Evolutionary conservation across 345 rosid species (phyloP).

Genomic region (Eucalyptus paniculata): DNA sequence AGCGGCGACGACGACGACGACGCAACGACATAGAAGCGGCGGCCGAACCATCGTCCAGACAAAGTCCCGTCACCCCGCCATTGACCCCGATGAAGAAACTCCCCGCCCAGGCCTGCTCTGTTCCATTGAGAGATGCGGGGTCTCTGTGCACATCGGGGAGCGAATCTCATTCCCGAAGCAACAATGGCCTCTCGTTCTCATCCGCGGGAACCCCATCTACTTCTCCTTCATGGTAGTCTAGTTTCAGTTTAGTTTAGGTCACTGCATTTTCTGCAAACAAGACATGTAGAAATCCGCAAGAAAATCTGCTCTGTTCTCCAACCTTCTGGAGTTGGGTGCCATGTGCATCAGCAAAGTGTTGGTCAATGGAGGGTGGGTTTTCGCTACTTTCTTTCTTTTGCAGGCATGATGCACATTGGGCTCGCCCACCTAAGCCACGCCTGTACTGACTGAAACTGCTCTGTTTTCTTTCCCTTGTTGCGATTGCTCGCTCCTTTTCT

Average conservation of each 20-base stretch:
- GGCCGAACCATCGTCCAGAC: neutral
- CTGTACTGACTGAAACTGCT: neutral
- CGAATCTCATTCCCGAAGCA: slow-evolving; percentile 25
- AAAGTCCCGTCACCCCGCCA: slow-evolving; percentile 32
- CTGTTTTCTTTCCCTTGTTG: neutral
- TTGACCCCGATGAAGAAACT: slow-evolving; percentile 83
- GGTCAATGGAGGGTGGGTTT: neutral
- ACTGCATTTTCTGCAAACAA: neutral
- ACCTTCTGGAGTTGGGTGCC: neutral
- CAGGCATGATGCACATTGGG: neutral
- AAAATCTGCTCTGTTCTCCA: neutral
- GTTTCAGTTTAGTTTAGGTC: neutral
- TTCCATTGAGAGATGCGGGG: slow-evolving; percentile 43
- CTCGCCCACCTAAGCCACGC: slow-evolving; percentile 2
- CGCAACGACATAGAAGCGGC: neutral
- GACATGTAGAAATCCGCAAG: neutral
- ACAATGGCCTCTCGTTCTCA: slow-evolving; percentile 43
- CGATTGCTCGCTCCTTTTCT: neutral
- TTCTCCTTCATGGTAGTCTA: slow-evolving; percentile 74
- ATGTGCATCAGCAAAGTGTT: neutral
- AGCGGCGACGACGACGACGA: slow-evolving; percentile 36
- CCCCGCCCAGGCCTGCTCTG: slow-evolving; percentile 65
- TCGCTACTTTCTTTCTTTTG: neutral
- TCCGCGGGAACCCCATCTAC: slow-evolving; percentile 65
- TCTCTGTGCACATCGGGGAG: slow-evolving; percentile 43